A percentile compares a stretch with the other conserved stretches of the same genome.
Conservation (phyloP, 2,329 filamentous ascomycete genomes). For the Aspergillus carbonarius region DNA sequence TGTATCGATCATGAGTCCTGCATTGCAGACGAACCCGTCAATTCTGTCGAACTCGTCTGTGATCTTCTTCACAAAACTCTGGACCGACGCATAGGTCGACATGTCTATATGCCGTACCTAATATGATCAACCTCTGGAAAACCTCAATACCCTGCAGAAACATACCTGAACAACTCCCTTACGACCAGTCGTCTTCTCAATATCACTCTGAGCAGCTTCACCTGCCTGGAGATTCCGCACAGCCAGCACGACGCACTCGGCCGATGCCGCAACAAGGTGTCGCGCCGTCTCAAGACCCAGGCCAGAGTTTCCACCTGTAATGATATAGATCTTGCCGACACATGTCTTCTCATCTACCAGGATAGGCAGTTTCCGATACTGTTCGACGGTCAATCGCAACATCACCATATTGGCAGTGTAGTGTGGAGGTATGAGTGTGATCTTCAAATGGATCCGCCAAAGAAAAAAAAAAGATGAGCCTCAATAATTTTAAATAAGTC, state of each 20-base stretch:
- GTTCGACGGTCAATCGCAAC: constrained; percentile 4
- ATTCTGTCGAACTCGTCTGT: constrained; percentile 9
- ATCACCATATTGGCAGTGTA: constrained; percentile 26
- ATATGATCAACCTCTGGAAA: background rate
- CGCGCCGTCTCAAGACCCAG: constrained; percentile 10
- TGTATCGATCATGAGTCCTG: constrained; percentile 3
- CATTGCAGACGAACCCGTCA: constrained; percentile 6
- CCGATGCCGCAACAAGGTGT: constrained; percentile 5
- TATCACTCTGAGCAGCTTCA: constrained; percentile 3
- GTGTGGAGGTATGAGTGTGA: background rate
- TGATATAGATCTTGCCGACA: constrained; percentile 8
- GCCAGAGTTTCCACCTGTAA: constrained; percentile 10
- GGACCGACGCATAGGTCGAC: constrained; percentile 6
- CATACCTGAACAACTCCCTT: constrained; percentile 10
- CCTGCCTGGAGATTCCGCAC: constrained; percentile 12
- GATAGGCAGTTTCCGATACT: constrained; percentile 6
- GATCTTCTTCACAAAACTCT: constrained; percentile 23
- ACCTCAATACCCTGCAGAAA: background rate
- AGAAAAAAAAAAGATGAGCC: too few species aligned
- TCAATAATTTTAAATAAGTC: background rate
- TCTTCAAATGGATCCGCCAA: background rate
- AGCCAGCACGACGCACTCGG: constrained; percentile 4
- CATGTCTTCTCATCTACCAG: constrained; percentile 1
- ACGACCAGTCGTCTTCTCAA: constrained; percentile 7
- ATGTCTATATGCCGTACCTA: constrained; percentile 7